A percentile compares a stretch with the other conserved stretches of the same genome.
phyloP scores from a whole-genome alignment of 805 yeast species.

The Schwanniomyces polymorphus region DNA sequence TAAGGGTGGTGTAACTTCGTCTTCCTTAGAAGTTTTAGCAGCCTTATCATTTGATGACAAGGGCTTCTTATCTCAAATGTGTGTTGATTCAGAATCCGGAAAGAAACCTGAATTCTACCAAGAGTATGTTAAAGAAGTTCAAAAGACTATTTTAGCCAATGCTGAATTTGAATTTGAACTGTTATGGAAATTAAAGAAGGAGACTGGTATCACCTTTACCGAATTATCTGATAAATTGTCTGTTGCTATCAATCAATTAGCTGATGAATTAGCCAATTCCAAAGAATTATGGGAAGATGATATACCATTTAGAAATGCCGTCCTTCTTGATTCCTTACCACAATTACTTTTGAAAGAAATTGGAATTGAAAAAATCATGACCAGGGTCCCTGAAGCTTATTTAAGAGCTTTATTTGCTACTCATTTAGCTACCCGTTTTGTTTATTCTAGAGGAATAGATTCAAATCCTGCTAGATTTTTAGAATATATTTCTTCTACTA shows the following conservation, averaged over 20 bases:
- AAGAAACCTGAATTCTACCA: slow-evolving; percentile 72
- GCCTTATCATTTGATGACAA: slow-evolving; percentile 88
- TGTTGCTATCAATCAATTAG: slow-evolving; percentile 76
- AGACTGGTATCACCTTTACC: slow-evolving; percentile 62
- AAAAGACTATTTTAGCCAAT: slow-evolving; percentile 68
- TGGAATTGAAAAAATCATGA: slow-evolving; percentile 66
- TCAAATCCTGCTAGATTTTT: slow-evolving; percentile 78
- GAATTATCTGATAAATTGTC: slow-evolving; percentile 83
- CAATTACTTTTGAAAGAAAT: slow-evolving; percentile 60
- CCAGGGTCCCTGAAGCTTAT: slow-evolving; percentile 84
- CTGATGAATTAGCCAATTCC: slow-evolving; percentile 80
- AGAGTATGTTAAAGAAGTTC: slow-evolving; percentile 83
- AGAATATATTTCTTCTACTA: slow-evolving; percentile 62
- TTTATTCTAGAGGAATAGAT: slow-evolving; percentile 76
- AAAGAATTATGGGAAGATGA: slow-evolving; percentile 86
- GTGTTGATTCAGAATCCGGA: slow-evolving; percentile 55
- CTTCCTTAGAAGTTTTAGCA: slow-evolving; percentile 92
- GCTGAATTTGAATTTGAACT: slow-evolving; percentile 85
- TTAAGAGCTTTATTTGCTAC: slow-evolving; percentile 87
- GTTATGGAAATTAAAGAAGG: slow-evolving; percentile 73
- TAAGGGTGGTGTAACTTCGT: slow-evolving; percentile 98
- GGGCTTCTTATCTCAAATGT: slow-evolving; percentile 78
- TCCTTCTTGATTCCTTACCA: slow-evolving; percentile 79
- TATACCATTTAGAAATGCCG: slow-evolving; percentile 68
- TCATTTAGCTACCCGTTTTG: slow-evolving; percentile 79